phyloP scores from a whole-genome alignment of 31 red algal species.

The Endocladia muricata region DNA sequence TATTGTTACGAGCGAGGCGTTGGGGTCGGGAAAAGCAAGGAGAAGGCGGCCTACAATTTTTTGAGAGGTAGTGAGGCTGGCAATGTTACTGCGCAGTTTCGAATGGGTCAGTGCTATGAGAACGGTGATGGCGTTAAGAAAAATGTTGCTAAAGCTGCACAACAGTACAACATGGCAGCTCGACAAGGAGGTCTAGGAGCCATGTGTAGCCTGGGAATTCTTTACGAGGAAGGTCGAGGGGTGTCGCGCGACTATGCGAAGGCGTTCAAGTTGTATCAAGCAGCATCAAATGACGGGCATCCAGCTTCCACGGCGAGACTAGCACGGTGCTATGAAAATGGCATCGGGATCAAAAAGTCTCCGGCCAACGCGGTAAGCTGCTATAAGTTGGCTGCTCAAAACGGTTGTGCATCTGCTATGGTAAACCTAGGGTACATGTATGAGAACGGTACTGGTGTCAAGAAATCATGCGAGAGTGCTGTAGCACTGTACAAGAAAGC shows the following conservation, averaged over 20 bases:
- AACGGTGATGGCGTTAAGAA: slow-evolving; percentile 38
- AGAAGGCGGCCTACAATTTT: slow-evolving; percentile 23
- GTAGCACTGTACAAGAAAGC: slow-evolving; percentile 32
- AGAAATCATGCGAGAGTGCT: not conserved
- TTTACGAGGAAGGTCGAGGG: slow-evolving; percentile 27
- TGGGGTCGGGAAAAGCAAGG: not conserved
- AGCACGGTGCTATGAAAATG: slow-evolving; percentile 11
- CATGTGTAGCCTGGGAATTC: slow-evolving; percentile 4
- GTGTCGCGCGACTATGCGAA: slow-evolving; percentile 1
- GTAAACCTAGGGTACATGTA: slow-evolving; percentile 19
- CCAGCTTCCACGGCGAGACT: not conserved
- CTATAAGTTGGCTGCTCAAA: slow-evolving; percentile 2
- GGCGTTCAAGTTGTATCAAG: slow-evolving; percentile 14
- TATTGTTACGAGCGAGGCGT: not conserved
- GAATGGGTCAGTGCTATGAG: slow-evolving; percentile 48
- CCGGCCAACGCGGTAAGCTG: not conserved
- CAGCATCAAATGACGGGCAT: slow-evolving; percentile 16
- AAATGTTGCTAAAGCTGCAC: slow-evolving; percentile 19
- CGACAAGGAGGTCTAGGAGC: slow-evolving; percentile 1
- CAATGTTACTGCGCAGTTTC: slow-evolving; percentile 30
- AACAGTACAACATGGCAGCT: slow-evolving; percentile 20
- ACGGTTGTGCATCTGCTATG: slow-evolving; percentile 8
- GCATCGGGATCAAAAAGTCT: slow-evolving; percentile 11
- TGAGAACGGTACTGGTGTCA: slow-evolving; percentile 17
- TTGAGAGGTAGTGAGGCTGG: slow-evolving; percentile 19